phyloP scores from a whole-genome alignment of 2,329 filamentous ascomycete genomes.

The Alternaria angustiovoidea region DNA sequence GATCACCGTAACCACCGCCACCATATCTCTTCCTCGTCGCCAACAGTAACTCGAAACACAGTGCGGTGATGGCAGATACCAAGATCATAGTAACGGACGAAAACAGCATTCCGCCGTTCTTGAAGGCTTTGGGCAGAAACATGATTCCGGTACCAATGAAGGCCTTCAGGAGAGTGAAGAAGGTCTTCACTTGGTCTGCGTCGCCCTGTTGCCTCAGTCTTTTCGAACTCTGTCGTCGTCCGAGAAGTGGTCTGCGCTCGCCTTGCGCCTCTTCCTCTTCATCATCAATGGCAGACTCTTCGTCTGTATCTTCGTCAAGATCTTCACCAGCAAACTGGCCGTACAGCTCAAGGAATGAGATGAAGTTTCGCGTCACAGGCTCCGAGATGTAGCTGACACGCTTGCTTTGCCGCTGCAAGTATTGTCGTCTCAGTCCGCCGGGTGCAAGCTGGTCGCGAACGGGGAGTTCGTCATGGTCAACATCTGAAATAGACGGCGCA shows the following conservation, averaged over 20 bases:
- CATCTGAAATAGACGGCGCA: constrained; percentile 30
- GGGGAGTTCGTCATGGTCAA: constrained; percentile 49
- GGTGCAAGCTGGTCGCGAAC: constrained; percentile 58
- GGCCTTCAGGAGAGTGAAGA: constrained; percentile 80
- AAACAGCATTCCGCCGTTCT: constrained; percentile 79
- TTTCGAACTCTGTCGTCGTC: constrained; percentile 61
- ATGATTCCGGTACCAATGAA: constrained; percentile 84
- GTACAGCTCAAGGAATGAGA: constrained; percentile 79
- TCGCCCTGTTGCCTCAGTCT: constrained; percentile 63
- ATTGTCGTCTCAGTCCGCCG: constrained; percentile 64
- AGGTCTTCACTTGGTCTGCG: constrained; percentile 74
- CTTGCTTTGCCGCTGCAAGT: constrained; percentile 54
- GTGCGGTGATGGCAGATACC: constrained; percentile 71
- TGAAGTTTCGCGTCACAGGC: constrained; percentile 73
- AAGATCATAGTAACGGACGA: constrained; percentile 72
- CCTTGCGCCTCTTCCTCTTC: constrained; percentile 57
- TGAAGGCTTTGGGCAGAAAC: constrained; percentile 81
- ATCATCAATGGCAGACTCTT: constrained; percentile 63
- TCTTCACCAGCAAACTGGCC: constrained; percentile 81
- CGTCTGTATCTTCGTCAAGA: constrained; percentile 61
- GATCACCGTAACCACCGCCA: constrained; percentile 77
- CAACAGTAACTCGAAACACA: constrained; percentile 76
- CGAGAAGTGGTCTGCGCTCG: constrained; percentile 70
- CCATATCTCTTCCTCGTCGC: constrained; percentile 70
- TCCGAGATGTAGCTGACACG: constrained; percentile 55